Evolutionary conservation across 2,329 filamentous ascomycete genomes (phyloP).

Genomic region (Celoporthe dispersa): DNA sequence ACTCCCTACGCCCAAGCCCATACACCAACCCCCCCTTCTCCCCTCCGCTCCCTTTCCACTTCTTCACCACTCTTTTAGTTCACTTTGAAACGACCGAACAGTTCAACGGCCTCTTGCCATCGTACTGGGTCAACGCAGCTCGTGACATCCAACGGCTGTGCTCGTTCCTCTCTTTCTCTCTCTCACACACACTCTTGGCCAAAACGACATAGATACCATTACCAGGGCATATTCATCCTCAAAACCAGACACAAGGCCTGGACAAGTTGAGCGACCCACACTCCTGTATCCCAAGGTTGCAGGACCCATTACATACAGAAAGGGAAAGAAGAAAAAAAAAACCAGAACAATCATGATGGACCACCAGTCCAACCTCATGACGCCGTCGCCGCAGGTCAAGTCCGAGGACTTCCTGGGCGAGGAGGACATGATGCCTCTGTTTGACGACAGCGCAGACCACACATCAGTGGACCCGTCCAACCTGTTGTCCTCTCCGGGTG

Average conservation of each 20-base stretch:
- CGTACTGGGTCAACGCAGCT: not conserved
- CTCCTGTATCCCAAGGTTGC: not conserved
- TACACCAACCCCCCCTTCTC: slow-evolving; percentile 9
- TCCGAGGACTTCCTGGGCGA: slow-evolving; percentile 59
- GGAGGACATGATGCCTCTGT: slow-evolving; percentile 52
- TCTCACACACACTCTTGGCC: too few species aligned
- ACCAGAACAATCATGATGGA: slow-evolving; percentile 7
- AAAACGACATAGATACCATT: too few species aligned
- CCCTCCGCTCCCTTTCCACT: slow-evolving; percentile 11
- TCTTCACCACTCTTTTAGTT: slow-evolving; percentile 15
- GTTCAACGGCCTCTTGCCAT: not conserved
- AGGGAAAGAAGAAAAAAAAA: too few species aligned
- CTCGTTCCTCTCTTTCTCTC: too few species aligned
- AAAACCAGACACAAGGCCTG: not conserved
- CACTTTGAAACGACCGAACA: not conserved
- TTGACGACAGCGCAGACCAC: slow-evolving; percentile 48
- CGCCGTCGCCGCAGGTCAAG: slow-evolving; percentile 51
- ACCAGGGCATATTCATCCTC: not conserved
- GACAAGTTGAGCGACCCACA: not conserved
- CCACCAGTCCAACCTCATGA: slow-evolving; percentile 36
- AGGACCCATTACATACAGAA: slow-evolving; percentile 34
- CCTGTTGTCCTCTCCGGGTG: slow-evolving; percentile 35
- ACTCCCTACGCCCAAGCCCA: slow-evolving; percentile 9
- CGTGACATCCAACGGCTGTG: not conserved
- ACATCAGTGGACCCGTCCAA: slow-evolving; percentile 50